A percentile compares a stretch with the other conserved stretches of the same genome.
These are phyloP conservation scores for Nemania abortiva DNA, from an alignment of 2,329 filamentous ascomycete genomes.

Conservation along the genomic window DNA sequence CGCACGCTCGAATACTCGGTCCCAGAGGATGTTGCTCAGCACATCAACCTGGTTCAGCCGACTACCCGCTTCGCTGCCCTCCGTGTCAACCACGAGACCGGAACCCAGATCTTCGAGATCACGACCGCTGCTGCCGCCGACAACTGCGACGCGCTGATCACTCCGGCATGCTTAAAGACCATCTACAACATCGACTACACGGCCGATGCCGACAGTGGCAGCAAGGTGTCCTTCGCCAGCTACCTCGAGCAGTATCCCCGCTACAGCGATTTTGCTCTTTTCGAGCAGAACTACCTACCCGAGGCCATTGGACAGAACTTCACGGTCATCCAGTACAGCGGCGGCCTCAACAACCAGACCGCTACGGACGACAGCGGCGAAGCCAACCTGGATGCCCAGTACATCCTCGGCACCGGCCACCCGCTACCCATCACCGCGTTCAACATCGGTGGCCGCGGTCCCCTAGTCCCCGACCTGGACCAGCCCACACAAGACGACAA, in stretches of 20 bases:
- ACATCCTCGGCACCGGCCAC: constrained; percentile 37
- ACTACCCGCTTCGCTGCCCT: constrained; percentile 40
- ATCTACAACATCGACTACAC: constrained; percentile 40
- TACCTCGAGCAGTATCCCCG: constrained; percentile 43
- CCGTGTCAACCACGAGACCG: constrained; percentile 39
- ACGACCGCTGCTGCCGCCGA: constrained; percentile 10
- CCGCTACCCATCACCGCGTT: constrained; percentile 43
- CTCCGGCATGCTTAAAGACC: constrained; percentile 38
- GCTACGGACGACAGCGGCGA: constrained; percentile 36
- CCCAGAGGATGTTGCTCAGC: constrained; percentile 33
- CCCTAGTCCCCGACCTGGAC: constrained; percentile 40
- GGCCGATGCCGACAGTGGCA: constrained; percentile 39
- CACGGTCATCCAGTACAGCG: constrained; percentile 37
- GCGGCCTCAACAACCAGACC: constrained; percentile 39
- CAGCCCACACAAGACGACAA: constrained; percentile 53
- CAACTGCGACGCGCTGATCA: constrained; percentile 38
- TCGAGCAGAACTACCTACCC: constrained; percentile 37
- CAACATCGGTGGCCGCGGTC: constrained; percentile 39
- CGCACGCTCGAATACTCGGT: constrained; percentile 42
- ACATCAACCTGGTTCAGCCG: constrained; percentile 43
- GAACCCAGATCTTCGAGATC: constrained; percentile 25
- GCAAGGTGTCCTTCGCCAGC: constrained; percentile 41
- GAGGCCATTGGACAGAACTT: constrained; percentile 38
- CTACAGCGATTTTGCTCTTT: constrained; percentile 35
- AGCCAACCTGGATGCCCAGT: constrained; percentile 42